phyloP scores from a whole-genome alignment of 257 asterid species.

The Jaltomata sinuosa region DNA sequence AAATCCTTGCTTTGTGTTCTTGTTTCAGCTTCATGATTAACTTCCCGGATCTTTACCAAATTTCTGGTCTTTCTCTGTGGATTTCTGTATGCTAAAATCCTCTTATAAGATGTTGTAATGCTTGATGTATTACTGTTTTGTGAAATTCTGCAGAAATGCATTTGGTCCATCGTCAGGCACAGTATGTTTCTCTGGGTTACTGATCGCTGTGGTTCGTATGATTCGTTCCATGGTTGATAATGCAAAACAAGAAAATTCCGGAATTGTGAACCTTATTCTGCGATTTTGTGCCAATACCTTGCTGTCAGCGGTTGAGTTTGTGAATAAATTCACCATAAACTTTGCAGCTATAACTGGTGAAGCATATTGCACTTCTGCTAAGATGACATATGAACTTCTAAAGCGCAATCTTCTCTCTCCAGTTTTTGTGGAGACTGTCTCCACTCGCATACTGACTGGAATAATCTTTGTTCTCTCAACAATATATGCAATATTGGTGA shows the following conservation, averaged over 20 bases:
- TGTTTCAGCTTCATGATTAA: neutral
- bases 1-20: neutral
- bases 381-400: constrained; percentile 87
- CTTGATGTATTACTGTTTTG: neutral
- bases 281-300: constrained; percentile 70
- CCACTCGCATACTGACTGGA: constrained; percentile 79
- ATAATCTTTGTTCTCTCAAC: constrained; percentile 75
- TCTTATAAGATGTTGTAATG: neutral
- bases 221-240: constrained; percentile 83
- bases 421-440: constrained; percentile 83
- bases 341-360: constrained; percentile 97
- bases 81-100: neutral
- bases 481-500: constrained; percentile 78
- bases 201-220: constrained; percentile 42
- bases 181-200: constrained; percentile 81
- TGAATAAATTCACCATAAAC: constrained; percentile 84
- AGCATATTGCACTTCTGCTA: constrained; percentile 82
- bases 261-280: constrained; percentile 65
- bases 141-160: constrained; percentile 56
- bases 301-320: constrained; percentile 67
- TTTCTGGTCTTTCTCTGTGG: neutral
- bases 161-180: constrained; percentile 94
- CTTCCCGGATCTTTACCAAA: neutral
- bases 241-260: constrained; percentile 76
- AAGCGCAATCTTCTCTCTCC: constrained; percentile 92